These are phyloP conservation scores for Exophiala oligosperma DNA, from an alignment of 2,329 filamentous ascomycete genomes.

Conservation along the genomic window DNA sequence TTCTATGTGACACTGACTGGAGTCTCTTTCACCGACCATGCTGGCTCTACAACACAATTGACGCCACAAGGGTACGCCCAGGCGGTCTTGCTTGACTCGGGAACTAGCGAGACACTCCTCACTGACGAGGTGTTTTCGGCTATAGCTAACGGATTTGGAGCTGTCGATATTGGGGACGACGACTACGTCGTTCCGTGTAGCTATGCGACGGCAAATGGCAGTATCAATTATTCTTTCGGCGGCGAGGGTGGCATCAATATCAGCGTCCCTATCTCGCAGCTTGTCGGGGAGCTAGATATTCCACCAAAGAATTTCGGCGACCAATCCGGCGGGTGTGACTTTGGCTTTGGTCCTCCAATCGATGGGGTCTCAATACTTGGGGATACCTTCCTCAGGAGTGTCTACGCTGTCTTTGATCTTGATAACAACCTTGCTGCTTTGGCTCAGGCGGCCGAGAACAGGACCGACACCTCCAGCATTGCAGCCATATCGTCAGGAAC, in stretches of 20 bases:
- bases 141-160: conserved; percentile 58
- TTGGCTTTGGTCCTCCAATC: conserved; percentile 63
- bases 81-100: conserved; percentile 69
- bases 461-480: conserved; percentile 16
- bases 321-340: conserved; percentile 60
- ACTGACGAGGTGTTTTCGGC: conserved; percentile 59
- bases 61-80: conserved; percentile 49
- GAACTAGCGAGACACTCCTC: conserved; percentile 69
- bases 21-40: conserved; percentile 46
- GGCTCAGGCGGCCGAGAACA: conserved; percentile 43
- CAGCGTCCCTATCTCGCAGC: conserved; percentile 47
- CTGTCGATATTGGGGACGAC: conserved; percentile 39
- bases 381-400: conserved; percentile 73
- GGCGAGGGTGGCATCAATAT: conserved; percentile 38
- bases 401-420: conserved; percentile 74
- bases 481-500: conserved; percentile 18
- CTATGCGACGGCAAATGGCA: conserved; percentile 40
- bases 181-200: conserved; percentile 48
- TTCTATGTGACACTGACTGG: conserved; percentile 54
- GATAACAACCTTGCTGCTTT: conserved; percentile 70
- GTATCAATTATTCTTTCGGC: conserved; percentile 53
- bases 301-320: conserved; percentile 51
- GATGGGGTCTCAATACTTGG: conserved; percentile 61
- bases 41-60: conserved; percentile 36
- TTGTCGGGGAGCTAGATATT: conserved; percentile 45